Conservation (phyloP, 1,284 basidiomycete species). For the Trichosporon ovoides region DNA sequence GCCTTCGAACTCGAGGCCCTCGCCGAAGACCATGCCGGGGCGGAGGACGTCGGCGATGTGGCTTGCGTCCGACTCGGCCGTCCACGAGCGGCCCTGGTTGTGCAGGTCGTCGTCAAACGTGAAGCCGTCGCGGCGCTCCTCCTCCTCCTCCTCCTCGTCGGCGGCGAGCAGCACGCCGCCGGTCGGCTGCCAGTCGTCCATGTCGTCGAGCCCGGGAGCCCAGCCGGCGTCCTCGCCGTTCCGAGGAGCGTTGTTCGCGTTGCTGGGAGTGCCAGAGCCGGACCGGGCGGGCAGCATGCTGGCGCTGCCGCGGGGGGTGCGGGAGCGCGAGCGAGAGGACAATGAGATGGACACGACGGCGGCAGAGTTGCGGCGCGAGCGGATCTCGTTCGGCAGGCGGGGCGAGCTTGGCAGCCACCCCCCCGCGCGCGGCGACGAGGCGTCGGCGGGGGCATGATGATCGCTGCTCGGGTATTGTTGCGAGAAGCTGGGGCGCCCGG, state of each 20-base stretch:
- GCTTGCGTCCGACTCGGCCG: conserved; percentile 19
- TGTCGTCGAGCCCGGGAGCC: conserved; percentile 30
- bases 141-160: conserved; percentile 17
- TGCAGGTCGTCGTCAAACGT: conserved; percentile 24
- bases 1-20: conserved; percentile 45
- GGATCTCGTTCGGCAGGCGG: conserved; percentile 12
- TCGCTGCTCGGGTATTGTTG: conserved; percentile 4
- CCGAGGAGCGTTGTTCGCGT: conserved; percentile 26
- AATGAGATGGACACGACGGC: conserved; percentile 44
- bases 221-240: conserved; percentile 23
- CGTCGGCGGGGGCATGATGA: not conserved
- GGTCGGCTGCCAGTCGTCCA: conserved; percentile 42
- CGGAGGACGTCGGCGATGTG: conserved; percentile 35
- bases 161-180: conserved; percentile 40
- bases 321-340: conserved; percentile 39
- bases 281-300: conserved; percentile 22
- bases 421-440: not conserved
- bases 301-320: conserved; percentile 35
- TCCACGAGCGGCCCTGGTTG: conserved; percentile 18
- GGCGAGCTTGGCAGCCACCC: conserved; percentile 23
- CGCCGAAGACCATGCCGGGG: conserved; percentile 43
- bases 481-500: conserved; percentile 2
- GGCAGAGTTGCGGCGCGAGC: conserved; percentile 38
- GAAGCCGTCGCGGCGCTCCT: conserved; percentile 10
- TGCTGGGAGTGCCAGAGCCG: conserved; percentile 36